Conservation (phyloP, 1,284 basidiomycete genomes). For the Phenoliferia sp. region DNA sequence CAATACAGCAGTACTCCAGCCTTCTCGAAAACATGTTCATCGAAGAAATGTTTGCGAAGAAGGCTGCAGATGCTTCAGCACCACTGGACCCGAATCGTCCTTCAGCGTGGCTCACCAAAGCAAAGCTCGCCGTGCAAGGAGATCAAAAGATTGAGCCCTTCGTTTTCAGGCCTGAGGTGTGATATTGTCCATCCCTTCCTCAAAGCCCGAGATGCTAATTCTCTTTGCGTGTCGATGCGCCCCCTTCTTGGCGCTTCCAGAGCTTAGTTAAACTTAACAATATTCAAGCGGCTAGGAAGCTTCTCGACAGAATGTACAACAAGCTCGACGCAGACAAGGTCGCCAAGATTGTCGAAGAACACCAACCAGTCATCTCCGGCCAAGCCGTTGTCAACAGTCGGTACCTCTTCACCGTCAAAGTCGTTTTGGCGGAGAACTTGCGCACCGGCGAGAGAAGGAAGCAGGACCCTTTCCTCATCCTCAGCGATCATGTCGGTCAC, state of each 20-base stretch:
- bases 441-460: slow-evolving; percentile 64
- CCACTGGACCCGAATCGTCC: slow-evolving; percentile 48
- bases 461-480: slow-evolving; percentile 86
- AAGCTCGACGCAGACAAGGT: slow-evolving; percentile 88
- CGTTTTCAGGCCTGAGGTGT: slow-evolving; percentile 72
- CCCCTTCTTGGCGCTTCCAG: too few species aligned
- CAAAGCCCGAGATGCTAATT: neutral
- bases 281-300: slow-evolving; percentile 81
- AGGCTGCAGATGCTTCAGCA: slow-evolving; percentile 50
- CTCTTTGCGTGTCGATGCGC: too few species aligned
- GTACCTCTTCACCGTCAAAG: slow-evolving; percentile 90
- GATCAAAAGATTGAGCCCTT: slow-evolving; percentile 91
- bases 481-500: slow-evolving; percentile 87
- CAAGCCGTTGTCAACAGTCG: slow-evolving; percentile 50
- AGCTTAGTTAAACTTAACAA: slow-evolving; percentile 98
- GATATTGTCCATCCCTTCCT: slow-evolving; percentile 21
- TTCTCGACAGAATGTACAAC: slow-evolving; percentile 89
- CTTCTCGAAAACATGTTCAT: slow-evolving; percentile 85
- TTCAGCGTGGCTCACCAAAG: slow-evolving; percentile 91
- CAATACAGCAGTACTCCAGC: slow-evolving; percentile 86
- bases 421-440: slow-evolving; percentile 81
- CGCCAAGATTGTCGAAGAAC: slow-evolving; percentile 55
- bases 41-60: slow-evolving; percentile 83
- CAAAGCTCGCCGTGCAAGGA: slow-evolving; percentile 64
- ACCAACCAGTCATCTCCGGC: slow-evolving; percentile 31